Percentiles rank a stretch among this genome's conserved stretches.
phyloP scores from a whole-genome alignment of 2,329 filamentous ascomycete species.

The Botrytis pseudocinerea region DNA sequence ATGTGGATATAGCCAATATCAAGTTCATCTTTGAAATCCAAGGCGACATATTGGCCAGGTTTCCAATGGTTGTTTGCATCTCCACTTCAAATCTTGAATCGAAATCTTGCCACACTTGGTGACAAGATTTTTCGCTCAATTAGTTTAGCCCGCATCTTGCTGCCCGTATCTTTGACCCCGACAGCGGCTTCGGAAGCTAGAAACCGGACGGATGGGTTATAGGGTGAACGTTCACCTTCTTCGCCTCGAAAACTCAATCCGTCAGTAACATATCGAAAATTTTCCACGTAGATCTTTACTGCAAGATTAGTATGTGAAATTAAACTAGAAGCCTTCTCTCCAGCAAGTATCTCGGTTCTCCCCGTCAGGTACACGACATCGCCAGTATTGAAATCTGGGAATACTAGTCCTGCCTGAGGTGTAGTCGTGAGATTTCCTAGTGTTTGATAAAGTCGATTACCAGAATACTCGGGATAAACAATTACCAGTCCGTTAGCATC shows the following conservation, averaged over 20 bases:
- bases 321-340: constrained; percentile 59
- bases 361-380: constrained; percentile 74
- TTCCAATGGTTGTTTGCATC: constrained; percentile 50
- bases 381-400: constrained; percentile 74
- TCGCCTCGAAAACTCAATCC: constrained; percentile 69
- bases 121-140: constrained; percentile 60
- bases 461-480: constrained; percentile 78
- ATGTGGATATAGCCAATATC: constrained; percentile 79
- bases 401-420: constrained; percentile 66
- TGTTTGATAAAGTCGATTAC: constrained; percentile 81
- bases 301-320: constrained; percentile 72
- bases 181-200: constrained; percentile 57
- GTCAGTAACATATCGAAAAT: constrained; percentile 61
- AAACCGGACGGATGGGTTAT: constrained; percentile 72
- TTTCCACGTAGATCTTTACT: constrained; percentile 64
- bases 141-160: constrained; percentile 51
- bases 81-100: constrained; percentile 50
- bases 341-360: constrained; percentile 63
- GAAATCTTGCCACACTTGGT: constrained; percentile 66
- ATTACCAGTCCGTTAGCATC: constrained; percentile 48
- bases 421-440: constrained; percentile 73
- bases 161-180: constrained; percentile 22
- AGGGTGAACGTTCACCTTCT: constrained; percentile 64
- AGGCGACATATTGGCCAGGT: constrained; percentile 74
- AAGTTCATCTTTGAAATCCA: constrained; percentile 70